A percentile compares a stretch with the other conserved stretches of the same genome.
These are phyloP conservation scores for Umbelopsis sp. DNA, from an alignment of 192 early-diverging fungal genomes.

Conservation along the genomic window DNA sequence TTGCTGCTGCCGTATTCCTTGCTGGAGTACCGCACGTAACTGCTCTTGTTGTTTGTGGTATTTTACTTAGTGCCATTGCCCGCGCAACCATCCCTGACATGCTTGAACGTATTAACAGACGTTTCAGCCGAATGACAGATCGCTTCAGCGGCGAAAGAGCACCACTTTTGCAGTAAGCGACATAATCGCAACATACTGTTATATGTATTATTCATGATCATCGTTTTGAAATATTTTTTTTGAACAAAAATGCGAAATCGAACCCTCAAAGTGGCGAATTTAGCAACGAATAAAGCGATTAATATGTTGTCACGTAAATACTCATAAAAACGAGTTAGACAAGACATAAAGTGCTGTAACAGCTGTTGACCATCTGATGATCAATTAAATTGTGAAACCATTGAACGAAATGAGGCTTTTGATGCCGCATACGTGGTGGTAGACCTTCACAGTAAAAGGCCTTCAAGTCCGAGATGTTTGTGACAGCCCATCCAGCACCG, in stretches of 20 bases:
- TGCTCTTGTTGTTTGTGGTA: conserved; percentile 36
- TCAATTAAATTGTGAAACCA: too few relatives aligned
- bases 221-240: too few relatives aligned
- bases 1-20: conserved; percentile 24
- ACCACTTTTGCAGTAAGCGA: conserved; percentile 26
- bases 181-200: background rate
- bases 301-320: too few relatives aligned
- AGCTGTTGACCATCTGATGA: too few relatives aligned
- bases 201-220: too few relatives aligned
- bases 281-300: too few relatives aligned
- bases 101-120: conserved; percentile 27
- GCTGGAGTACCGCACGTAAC: conserved; percentile 27
- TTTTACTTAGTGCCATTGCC: conserved; percentile 35
- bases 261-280: too few relatives aligned
- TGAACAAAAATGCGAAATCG: too few relatives aligned
- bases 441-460: background rate
- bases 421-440: too few relatives aligned
- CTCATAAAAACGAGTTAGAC: too few relatives aligned
- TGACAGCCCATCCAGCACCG: background rate
- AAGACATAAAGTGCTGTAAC: too few relatives aligned
- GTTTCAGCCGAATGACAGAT: conserved; percentile 31
- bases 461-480: background rate
- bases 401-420: too few relatives aligned
- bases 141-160: conserved; percentile 37
- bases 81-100: conserved; percentile 31